Conservation (phyloP, 768 basidiomycete genomes). For the Russula virescens region DNA sequence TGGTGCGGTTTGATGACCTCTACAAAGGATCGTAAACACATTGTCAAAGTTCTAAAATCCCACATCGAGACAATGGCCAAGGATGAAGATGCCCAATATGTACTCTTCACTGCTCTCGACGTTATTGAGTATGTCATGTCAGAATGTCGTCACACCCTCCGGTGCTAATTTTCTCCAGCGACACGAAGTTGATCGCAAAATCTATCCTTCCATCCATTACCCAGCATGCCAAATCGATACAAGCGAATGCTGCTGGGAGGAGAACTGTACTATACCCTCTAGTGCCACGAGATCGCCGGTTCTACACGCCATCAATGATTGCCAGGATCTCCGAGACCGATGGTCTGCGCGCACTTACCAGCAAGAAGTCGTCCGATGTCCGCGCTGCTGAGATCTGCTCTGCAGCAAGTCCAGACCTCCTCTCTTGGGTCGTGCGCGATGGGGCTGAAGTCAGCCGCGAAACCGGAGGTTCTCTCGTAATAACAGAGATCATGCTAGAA, state of each 20-base stretch:
- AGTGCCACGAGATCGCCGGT: conserved; percentile 73
- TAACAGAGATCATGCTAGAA: conserved; percentile 78
- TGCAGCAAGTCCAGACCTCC: conserved; percentile 66
- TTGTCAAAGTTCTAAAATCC: conserved; percentile 83
- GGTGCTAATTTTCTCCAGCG: conserved; percentile 40
- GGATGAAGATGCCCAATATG: conserved; percentile 86
- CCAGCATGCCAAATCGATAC: conserved; percentile 50
- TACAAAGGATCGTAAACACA: conserved; percentile 78
- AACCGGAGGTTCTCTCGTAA: conserved; percentile 71
- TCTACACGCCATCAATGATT: conserved; percentile 84
- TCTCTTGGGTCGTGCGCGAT: conserved; percentile 62
- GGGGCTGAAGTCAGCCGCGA: conserved; percentile 63
- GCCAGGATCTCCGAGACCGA: conserved; percentile 70
- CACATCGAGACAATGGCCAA: conserved; percentile 84
- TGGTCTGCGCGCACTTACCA: conserved; percentile 57
- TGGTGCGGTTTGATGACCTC: neutral
- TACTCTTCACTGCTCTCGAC: conserved; percentile 86
- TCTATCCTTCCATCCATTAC: conserved; percentile 69
- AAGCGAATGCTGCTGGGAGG: conserved; percentile 65
- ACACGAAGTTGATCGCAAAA: conserved; percentile 86
- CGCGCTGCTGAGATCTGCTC: conserved; percentile 66
- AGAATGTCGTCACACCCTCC: neutral
- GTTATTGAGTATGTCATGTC: conserved; percentile 70
- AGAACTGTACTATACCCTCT: conserved; percentile 79
- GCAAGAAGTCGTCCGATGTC: conserved; percentile 68